These are phyloP conservation scores for Citrus glauca DNA, from an alignment of 345 rosid species.

Conservation along the genomic window DNA sequence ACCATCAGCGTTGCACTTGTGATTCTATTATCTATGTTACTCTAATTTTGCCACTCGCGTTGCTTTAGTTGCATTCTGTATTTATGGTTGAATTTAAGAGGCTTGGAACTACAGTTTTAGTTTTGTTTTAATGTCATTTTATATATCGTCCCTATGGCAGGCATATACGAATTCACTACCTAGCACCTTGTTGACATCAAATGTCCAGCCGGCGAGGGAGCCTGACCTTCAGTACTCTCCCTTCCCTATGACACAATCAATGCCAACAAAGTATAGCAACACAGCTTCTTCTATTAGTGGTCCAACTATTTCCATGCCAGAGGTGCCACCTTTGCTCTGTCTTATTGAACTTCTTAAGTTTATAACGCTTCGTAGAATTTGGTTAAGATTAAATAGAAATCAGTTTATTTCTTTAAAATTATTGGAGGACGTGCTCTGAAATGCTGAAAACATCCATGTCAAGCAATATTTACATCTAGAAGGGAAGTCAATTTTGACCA, in stretches of 20 bases:
- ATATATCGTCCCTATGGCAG: slow-evolving; percentile 38
- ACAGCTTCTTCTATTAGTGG: slow-evolving; percentile 64
- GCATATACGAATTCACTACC: slow-evolving; percentile 75
- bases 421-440: neutral
- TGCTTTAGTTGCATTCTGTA: neutral
- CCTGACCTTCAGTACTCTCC: slow-evolving; percentile 81
- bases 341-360: neutral
- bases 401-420: neutral
- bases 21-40: neutral
- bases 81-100: neutral
- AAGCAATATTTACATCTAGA: neutral
- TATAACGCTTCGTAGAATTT: neutral
- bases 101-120: neutral
- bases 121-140: neutral
- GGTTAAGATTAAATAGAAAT: neutral
- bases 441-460: neutral
- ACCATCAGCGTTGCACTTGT: neutral
- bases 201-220: slow-evolving; percentile 71
- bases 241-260: slow-evolving; percentile 61
- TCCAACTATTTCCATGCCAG: slow-evolving; percentile 71
- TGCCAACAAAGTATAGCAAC: slow-evolving; percentile 63
- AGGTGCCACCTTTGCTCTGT: slow-evolving; percentile 39
- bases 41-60: neutral
- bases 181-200: slow-evolving; percentile 62
- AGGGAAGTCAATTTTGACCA: neutral